A percentile compares a stretch with the other conserved stretches of the same genome.
These are phyloP conservation scores for Taiwanofungus camphoratus DNA, from an alignment of 1,284 basidiomycete species.

Conservation along the genomic window DNA sequence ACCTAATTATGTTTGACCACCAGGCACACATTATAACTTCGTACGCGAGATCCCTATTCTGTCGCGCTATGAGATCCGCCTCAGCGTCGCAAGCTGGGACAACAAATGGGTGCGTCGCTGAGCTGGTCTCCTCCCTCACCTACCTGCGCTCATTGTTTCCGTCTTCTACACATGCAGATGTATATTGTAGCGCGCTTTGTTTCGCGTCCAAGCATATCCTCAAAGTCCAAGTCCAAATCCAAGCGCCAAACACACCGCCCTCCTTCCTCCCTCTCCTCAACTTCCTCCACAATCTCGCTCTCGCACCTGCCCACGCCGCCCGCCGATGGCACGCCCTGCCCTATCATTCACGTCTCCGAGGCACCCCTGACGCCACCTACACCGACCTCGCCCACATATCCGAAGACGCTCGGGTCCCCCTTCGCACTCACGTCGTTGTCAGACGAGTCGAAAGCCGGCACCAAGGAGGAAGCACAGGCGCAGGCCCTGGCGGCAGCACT, in stretches of 20 bases:
- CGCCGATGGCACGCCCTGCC: constrained; percentile 21
- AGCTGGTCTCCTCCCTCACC: neutral
- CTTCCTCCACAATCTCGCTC: neutral
- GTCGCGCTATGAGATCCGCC: constrained; percentile 61
- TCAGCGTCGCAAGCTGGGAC: constrained; percentile 71
- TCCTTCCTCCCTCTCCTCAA: no score
- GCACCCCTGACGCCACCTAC: constrained; percentile 16
- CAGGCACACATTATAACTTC: constrained; percentile 10
- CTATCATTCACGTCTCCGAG: constrained; percentile 25
- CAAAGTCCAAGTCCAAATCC: constrained; percentile 16
- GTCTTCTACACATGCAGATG: constrained; percentile 40
- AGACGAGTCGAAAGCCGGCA: no score
- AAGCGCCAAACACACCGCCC: no score
- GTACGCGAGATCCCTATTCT: constrained; percentile 75
- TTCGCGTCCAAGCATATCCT: constrained; percentile 45
- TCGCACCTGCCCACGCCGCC: constrained; percentile 6
- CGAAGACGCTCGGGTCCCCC: constrained; percentile 5
- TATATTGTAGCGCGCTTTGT: constrained; percentile 65
- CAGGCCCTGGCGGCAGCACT: constrained; percentile 29
- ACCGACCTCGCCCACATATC: constrained; percentile 12
- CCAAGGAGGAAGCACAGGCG: constrained; percentile 5
- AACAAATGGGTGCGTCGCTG: constrained; percentile 71
- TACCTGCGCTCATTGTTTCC: no score
- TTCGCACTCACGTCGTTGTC: constrained; percentile 32
- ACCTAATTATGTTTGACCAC: neutral